Base-by-base conservation (phyloP, 352 stramenopile species). In the Halophytophthora batemanensis region DNA sequence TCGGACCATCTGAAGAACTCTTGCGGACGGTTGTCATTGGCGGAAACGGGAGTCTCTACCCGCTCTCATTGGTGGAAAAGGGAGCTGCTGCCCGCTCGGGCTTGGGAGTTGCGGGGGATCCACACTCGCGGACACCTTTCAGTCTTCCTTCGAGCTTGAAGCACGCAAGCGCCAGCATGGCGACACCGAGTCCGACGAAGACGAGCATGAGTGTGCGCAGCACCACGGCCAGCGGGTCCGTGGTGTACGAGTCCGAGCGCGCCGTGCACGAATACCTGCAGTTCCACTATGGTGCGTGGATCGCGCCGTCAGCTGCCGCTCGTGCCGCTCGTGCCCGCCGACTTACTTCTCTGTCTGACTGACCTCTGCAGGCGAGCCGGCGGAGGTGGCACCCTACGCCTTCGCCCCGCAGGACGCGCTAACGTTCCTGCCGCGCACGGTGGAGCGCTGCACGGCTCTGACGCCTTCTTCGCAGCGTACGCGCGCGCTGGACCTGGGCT, bases 401-500 rank as follows among this genome's bases (percentile, higher is more conserved):
- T 87, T 85, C 45, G 80, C 76, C 7, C 87, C 90, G 2, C 51
- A 74, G 19, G 81, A 97, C 53, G 89, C 88, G 28, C 64, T 96
- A 18, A 54, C 71, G 8, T 98, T 98, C 59, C 75, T 96, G 28
- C 80, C 90, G 36, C 80, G 83, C 29, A 90, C 90, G 17, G 82
- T 87, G 12, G 82, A 91, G 21, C 64, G 86, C 22, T 78, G 85
- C 29, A 71, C 87, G 15, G 66, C 64, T 6, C 62, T 96, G 11
- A 63, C 83, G 8, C 69, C 73, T 1, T 54, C 63, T 1, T 39
- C 51, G 6, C 82, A 75, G 13, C 87, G 77, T 34, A 74, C 69
- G n/a, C 83, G 87, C 39, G 93, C 89, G 1, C 67, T 98, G 40
- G 95, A 98, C 60, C 82, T 98, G 55, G 95, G 95, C 29, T 98